phyloP scores from a whole-genome alignment of 768 basidiomycete genomes.

The Rhodotorula toruloides region DNA sequence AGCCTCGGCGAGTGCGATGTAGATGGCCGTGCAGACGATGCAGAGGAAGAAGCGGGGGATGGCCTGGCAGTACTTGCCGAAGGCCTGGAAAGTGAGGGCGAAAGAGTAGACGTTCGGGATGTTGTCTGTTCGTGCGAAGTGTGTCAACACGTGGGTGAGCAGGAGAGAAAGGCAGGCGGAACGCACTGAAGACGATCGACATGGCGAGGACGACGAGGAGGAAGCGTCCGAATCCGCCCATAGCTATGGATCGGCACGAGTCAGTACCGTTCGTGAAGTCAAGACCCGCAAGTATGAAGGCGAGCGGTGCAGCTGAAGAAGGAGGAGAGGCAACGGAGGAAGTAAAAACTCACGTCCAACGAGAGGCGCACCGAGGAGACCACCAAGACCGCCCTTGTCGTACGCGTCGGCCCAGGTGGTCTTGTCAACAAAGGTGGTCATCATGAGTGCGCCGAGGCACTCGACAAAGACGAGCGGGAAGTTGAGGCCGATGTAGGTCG shows the following conservation, averaged over 20 bases:
- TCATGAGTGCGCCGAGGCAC: constrained; percentile 53
- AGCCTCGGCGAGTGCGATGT: constrained; percentile 53
- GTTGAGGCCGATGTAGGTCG: constrained; percentile 47
- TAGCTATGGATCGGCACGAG: constrained; percentile 20
- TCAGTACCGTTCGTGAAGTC: too few relatives aligned
- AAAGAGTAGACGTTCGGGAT: constrained; percentile 50
- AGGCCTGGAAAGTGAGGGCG: constrained; percentile 52
- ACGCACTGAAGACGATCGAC: constrained; percentile 16
- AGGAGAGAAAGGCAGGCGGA: neutral
- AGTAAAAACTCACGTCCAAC: constrained; percentile 25
- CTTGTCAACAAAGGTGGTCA: constrained; percentile 48
- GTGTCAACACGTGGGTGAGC: neutral
- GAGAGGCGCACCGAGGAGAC: constrained; percentile 51
- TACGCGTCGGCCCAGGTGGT: constrained; percentile 49
- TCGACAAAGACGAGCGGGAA: constrained; percentile 48
- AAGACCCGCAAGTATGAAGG: too few relatives aligned
- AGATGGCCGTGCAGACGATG: constrained; percentile 38
- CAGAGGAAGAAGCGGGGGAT: constrained; percentile 49
- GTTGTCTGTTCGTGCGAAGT: neutral
- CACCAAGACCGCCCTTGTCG: constrained; percentile 50
- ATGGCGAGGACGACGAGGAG: constrained; percentile 52
- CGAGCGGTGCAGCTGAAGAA: too few relatives aligned
- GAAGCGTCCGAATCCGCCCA: constrained; percentile 53
- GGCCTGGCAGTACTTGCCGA: constrained; percentile 50
- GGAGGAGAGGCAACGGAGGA: neutral